Base-by-base conservation (phyloP, 176 grass and related monocot genomes). In the Avena insularis region DNA sequence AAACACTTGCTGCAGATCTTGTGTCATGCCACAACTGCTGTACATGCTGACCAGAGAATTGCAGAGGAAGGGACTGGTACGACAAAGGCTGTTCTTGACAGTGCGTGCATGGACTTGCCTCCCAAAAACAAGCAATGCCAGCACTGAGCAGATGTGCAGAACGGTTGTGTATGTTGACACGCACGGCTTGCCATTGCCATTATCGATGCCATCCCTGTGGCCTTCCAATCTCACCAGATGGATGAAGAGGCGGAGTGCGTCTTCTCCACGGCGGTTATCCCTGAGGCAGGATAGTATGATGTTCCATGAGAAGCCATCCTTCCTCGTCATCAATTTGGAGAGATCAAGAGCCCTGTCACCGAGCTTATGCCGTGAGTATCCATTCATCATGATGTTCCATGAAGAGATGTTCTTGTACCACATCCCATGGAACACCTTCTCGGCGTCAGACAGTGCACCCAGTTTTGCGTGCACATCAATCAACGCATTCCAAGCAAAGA, bases 41-140 rank as follows among this genome's bases (percentile, higher is more conserved):
- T 92, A 95, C 93, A 95, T 92, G 51, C 75, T 90, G 63, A 92
- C 49, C 71, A 95, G 79, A 69, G 90, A 82, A 76, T 85, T 95
- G 88, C 83, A 79, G 35, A 92, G 65, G 16, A 88, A 92, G 64
- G 58, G 49, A 50, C 75, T 89, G 33, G 46, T 13, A 14, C 3
- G 48, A 36, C 56, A 84, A 15, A 92, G 47, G 55, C 84, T 61
- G 12, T 75, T 88, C 80, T 87, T 95, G 12, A 82, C 14, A 4
- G 21, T 9, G 64, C 27, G 45, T 8, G 77, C 58, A 33, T 95
- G 93, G 58, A 91, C 79, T 80, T 92, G 86, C 74, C 63, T 89
- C 54, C 86, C 88, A n/a, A 89, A 84, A 14, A 29, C 50, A 2
- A 89, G 83, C 77, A 85, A n/a, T 5, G 71, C 33, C 49, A 91